Percentiles rank a stretch among this genome's conserved stretches.
Conservation (phyloP, 1,284 basidiomycete species). For the Moesziomyces parantarcticus region DNA sequence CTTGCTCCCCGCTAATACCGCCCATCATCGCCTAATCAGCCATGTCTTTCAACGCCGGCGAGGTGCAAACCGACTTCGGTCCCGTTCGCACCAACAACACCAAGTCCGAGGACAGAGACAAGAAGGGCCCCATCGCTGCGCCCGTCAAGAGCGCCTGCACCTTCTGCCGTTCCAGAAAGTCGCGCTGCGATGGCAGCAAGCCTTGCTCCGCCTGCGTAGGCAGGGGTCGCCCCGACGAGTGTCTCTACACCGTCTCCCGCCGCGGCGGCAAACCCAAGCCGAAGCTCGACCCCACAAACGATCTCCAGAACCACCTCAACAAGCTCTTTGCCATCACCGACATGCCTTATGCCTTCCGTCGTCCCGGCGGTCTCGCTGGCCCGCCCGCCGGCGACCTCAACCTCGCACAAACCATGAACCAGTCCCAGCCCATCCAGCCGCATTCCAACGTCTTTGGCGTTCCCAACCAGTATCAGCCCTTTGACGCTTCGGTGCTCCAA, state of each 20-base stretch:
- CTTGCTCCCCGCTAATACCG: too few species aligned
- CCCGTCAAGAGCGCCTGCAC: constrained; percentile 59
- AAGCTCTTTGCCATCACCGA: constrained; percentile 58
- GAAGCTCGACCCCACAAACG: constrained; percentile 45
- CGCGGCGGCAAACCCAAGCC: constrained; percentile 63
- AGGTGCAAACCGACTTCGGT: constrained; percentile 12
- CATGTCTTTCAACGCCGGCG: constrained; percentile 29
- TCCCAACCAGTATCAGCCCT: constrained; percentile 32
- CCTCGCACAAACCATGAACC: too few species aligned
- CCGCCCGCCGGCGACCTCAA: constrained; percentile 16
- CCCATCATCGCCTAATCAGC: not conserved
- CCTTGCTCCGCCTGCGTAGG: constrained; percentile 58
- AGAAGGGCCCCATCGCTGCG: constrained; percentile 51
- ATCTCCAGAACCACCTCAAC: constrained; percentile 54
- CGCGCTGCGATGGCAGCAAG: constrained; percentile 62
- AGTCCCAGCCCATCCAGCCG: too few species aligned
- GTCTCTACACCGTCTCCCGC: constrained; percentile 59
- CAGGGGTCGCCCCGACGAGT: constrained; percentile 53
- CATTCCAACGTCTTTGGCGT: constrained; percentile 27
- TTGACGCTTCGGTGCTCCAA: constrained; percentile 29
- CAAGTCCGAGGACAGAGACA: constrained; percentile 40
- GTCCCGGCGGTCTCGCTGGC: constrained; percentile 47
- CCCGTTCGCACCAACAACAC: constrained; percentile 28
- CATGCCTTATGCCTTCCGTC: constrained; percentile 53
- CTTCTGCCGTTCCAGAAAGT: constrained; percentile 58